These are phyloP conservation scores for Atkinsonella hypoxylon DNA, from an alignment of 2,329 filamentous ascomycete genomes.

Conservation along the genomic window DNA sequence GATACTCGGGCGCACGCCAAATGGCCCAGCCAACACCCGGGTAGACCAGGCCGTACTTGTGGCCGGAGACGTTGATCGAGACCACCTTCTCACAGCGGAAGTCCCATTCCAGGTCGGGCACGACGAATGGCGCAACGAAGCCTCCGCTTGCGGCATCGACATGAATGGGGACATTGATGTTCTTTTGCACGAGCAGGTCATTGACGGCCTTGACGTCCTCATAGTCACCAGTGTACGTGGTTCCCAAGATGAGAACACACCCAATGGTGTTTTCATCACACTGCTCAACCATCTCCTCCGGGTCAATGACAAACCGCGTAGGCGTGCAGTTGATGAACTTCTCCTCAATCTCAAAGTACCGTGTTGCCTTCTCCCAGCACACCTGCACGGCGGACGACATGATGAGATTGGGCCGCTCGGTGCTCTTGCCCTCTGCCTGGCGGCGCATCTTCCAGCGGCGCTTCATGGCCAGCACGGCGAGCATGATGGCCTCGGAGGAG, in stretches of 20 bases:
- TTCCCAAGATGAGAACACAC: constrained; percentile 82
- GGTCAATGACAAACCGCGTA: constrained; percentile 52
- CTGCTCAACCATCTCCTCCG: constrained; percentile 40
- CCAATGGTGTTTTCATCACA: constrained; percentile 45
- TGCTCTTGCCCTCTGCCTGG: constrained; percentile 69
- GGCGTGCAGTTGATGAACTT: constrained; percentile 57
- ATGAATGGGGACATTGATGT: constrained; percentile 76
- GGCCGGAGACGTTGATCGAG: constrained; percentile 87
- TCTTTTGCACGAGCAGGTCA: constrained; percentile 64
- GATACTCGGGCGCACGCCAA: constrained; percentile 71
- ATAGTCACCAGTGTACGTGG: constrained; percentile 92
- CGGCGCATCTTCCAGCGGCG: constrained; percentile 46
- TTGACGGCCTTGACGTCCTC: constrained; percentile 90
- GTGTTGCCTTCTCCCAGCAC: constrained; percentile 87
- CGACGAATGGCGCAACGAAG: constrained; percentile 85
- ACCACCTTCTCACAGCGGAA: constrained; percentile 82
- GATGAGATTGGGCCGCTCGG: constrained; percentile 75
- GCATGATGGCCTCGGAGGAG: constrained; percentile 79
- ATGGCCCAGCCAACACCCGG: constrained; percentile 91
- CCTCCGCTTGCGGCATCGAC: constrained; percentile 88
- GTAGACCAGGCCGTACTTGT: constrained; percentile 66
- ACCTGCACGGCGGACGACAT: constrained; percentile 96
- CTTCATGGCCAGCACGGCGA: constrained; percentile 10
- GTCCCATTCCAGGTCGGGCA: constrained; percentile 78
- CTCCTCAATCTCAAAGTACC: constrained; percentile 91